Evolutionary conservation across 305 asterid genomes (phyloP).

Genomic region (Ilex paraguariensis): DNA sequence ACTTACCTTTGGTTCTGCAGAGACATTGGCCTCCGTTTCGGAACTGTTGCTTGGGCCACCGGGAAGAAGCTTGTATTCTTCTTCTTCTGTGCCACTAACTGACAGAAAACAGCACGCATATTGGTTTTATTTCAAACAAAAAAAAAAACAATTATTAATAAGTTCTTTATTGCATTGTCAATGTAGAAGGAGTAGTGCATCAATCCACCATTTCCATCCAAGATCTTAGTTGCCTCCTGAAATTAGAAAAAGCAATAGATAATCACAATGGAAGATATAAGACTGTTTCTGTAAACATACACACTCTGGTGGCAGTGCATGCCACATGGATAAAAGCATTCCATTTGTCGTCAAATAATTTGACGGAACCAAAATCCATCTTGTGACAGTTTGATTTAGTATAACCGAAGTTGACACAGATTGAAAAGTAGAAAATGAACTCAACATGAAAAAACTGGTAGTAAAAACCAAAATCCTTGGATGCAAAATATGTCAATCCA

Average conservation of each 20-base stretch:
- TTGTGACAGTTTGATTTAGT: too few relatives aligned
- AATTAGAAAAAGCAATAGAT: slow-evolving; percentile 13
- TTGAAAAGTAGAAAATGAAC: background rate
- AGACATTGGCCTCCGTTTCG: slow-evolving; percentile 27
- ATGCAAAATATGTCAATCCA: background rate
- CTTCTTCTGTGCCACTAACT: slow-evolving; percentile 53
- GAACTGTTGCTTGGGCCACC: slow-evolving; percentile 47
- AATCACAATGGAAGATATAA: background rate
- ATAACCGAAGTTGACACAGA: too few relatives aligned
- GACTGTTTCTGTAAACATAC: background rate
- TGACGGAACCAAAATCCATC: background rate
- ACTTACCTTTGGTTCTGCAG: slow-evolving; percentile 53
- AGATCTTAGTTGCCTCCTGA: slow-evolving; percentile 51
- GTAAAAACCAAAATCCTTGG: slow-evolving; percentile 1
- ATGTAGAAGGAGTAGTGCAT: too few relatives aligned
- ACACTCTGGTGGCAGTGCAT: background rate
- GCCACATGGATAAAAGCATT: background rate
- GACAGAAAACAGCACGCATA: slow-evolving; percentile 13
- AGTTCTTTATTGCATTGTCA: too few relatives aligned
- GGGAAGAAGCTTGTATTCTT: slow-evolving; percentile 78
- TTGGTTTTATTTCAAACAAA: slow-evolving; percentile 7
- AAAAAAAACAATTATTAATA: background rate
- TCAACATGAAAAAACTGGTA: slow-evolving; percentile 8
- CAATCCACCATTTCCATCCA: too few relatives aligned
- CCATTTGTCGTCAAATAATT: background rate